A percentile compares a stretch with the other conserved stretches of the same genome.
Evolutionary conservation across 2,329 filamentous ascomycete species (phyloP).

Genomic region (Leptodontidium sp.): DNA sequence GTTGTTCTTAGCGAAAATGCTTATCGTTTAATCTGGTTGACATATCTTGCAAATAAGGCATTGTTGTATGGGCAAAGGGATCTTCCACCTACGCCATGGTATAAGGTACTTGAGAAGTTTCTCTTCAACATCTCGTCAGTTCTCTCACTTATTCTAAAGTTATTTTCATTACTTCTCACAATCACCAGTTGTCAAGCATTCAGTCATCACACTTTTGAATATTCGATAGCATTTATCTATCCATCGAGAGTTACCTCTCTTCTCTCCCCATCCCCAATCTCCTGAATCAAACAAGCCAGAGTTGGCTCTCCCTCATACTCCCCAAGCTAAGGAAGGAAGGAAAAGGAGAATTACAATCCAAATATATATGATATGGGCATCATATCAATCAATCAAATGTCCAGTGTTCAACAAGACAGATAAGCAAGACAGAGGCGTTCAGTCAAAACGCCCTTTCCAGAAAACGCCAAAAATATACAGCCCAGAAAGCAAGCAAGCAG

Average conservation of each 20-base stretch:
- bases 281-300: neutral
- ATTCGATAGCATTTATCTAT: slow-evolving; percentile 13
- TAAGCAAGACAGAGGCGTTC: neutral
- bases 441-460: slow-evolving; percentile 1
- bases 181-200: neutral
- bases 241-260: neutral
- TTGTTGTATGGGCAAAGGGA: neutral
- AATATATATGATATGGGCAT: neutral
- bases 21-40: neutral
- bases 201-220: neutral
- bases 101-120: neutral
- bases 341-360: slow-evolving; percentile 13
- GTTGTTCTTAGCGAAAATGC: neutral
- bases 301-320: neutral
- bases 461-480: slow-evolving; percentile 14
- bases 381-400: neutral
- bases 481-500: slow-evolving; percentile 3
- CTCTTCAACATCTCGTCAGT: neutral
- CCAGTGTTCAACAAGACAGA: neutral
- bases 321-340: neutral
- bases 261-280: too few species aligned
- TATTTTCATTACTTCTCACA: neutral
- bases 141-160: neutral
- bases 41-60: neutral
- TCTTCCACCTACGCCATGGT: neutral